Evolutionary conservation across 805 yeast species (phyloP), one percentile per base, ranked within the genome.

Genomic region (Maudiozyma serrabonitensis): DNA sequence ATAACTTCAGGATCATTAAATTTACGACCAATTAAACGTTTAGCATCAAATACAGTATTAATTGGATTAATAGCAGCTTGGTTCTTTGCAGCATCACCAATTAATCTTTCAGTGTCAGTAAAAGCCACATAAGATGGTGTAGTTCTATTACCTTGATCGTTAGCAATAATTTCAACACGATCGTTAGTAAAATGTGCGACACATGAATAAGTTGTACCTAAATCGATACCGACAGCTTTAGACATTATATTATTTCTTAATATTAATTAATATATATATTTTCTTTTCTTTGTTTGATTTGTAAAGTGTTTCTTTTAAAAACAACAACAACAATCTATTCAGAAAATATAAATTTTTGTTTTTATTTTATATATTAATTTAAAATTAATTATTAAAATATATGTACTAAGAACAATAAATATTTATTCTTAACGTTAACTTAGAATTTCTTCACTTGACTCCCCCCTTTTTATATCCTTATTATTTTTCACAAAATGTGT

Each of bases 101-200:
- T 87, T 64, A 88, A 77, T 75, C 96, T 82, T 77, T 89, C 97
- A 50, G 85, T 80, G 59, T 85, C 93, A 48, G 95, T 87, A 76
- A 89, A 89, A 41, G 96, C 96, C 50, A 90, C 97, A 69, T 84
- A 90, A 32, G 96, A 90, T 51, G 97, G 96, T 50, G 97, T 90
- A 52, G 90, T 89, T 79, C 97, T 87, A 81, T 89, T 89, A 82
- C 97, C 97, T 78, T 89, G 97, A 72, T 90, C 97, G 70, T 89
- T 89, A 64, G 97, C 96, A 68, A 89, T 86, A 71, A 89, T 90
- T 74, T 90, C 97, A 48, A 90, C 97, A 68, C 86, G 79, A 60
- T 91, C 95, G 67, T 86, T 86, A 63, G 88, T 77, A 77, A 88
- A 88, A 67, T 88, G 95, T 62, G 95, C 96, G 55, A 89, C 96